These are phyloP conservation scores for Solanum clarkiae DNA, from an alignment of 257 asterid species.

Conservation along the genomic window DNA sequence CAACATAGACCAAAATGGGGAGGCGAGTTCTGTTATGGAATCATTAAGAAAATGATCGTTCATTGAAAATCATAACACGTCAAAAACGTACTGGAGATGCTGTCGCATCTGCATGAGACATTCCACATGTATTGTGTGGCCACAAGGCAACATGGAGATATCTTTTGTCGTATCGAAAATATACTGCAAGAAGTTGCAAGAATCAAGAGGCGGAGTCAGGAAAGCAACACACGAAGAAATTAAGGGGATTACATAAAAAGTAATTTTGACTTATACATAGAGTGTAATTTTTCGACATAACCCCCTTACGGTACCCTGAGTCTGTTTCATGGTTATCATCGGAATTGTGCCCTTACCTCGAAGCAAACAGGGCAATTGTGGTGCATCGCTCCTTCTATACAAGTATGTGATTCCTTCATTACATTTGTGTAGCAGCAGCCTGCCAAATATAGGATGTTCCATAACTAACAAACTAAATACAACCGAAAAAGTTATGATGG, in stretches of 20 bases:
- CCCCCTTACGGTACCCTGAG: neutral
- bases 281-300: neutral
- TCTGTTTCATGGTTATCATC: neutral
- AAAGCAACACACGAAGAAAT: no score
- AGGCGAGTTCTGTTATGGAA: neutral
- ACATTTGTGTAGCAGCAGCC: constrained; percentile 60
- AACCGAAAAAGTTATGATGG: neutral
- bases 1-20: neutral
- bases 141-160: constrained; percentile 41
- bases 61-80: neutral
- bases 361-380: constrained; percentile 71
- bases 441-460: neutral
- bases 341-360: constrained; percentile 26
- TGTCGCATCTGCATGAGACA: constrained; percentile 56
- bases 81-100: constrained; percentile 33
- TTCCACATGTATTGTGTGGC: constrained; percentile 56
- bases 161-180: constrained; percentile 48
- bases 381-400: constrained; percentile 73
- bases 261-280: neutral
- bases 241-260: neutral
- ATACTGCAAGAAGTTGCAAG: constrained; percentile 22
- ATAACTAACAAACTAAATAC: neutral
- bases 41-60: neutral
- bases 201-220: neutral
- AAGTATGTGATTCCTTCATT: constrained; percentile 48